Conservation (phyloP, 805 yeast species). For the Kodamaea kakaduensis region DNA sequence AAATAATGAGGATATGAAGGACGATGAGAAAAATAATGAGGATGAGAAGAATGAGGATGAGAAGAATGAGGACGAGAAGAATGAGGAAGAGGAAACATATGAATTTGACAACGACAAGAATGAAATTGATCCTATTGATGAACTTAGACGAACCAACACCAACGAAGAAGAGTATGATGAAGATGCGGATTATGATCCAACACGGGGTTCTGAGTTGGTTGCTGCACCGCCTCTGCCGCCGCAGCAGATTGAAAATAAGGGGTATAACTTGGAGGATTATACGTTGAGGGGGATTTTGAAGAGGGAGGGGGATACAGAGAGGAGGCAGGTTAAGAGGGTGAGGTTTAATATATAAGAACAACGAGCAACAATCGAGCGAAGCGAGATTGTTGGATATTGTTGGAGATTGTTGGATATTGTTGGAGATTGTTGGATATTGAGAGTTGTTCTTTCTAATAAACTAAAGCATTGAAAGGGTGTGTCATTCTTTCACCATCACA, state of each 20-base stretch:
- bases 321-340: constrained; percentile 26
- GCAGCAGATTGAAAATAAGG: constrained; percentile 4
- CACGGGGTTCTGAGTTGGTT: constrained; percentile 5
- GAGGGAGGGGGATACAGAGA: constrained; percentile 14
- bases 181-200: constrained; percentile 14
- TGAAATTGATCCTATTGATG: constrained; percentile 4
- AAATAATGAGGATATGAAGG: constrained; percentile 1
- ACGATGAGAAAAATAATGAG: background rate
- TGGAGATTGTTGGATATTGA: background rate
- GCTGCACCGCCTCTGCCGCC: constrained; percentile 10
- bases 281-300: constrained; percentile 22
- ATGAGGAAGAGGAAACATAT: background rate
- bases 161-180: constrained; percentile 13
- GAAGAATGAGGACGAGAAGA: constrained; percentile 2
- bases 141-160: constrained; percentile 4
- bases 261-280: constrained; percentile 9
- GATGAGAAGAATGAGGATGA: background rate
- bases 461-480: background rate
- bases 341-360: constrained; percentile 21
- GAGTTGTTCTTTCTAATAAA: too few species aligned
- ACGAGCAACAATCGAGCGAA: background rate
- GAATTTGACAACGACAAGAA: constrained; percentile 1
- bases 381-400: background rate
- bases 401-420: background rate
- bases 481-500: too few species aligned